Conservation (phyloP, 805 yeast genomes). For the Citeromyces matritensis region DNA sequence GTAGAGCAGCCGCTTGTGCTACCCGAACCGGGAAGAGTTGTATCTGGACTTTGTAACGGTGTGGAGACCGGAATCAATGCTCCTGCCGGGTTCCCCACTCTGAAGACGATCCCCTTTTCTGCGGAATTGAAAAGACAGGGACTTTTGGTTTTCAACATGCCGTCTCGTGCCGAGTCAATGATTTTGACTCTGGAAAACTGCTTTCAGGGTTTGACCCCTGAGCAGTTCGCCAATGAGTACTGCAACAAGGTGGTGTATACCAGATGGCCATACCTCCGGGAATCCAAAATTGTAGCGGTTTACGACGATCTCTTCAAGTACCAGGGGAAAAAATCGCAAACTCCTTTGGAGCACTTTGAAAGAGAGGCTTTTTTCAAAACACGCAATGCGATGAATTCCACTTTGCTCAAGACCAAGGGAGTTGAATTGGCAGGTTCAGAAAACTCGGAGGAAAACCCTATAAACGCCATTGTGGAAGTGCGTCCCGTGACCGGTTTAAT, state of each 20-base stretch:
- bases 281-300: slow-evolving; percentile 55
- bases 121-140: slow-evolving; percentile 41
- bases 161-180: slow-evolving; percentile 73
- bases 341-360: slow-evolving; percentile 31
- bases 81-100: slow-evolving; percentile 83
- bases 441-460: slow-evolving; percentile 7
- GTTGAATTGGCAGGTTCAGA: slow-evolving; percentile 28
- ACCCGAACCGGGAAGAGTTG: slow-evolving; percentile 26
- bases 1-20: slow-evolving; percentile 39
- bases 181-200: slow-evolving; percentile 44
- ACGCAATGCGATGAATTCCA: slow-evolving; percentile 19
- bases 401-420: slow-evolving; percentile 43
- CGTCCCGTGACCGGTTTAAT: slow-evolving; percentile 64
- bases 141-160: slow-evolving; percentile 69
- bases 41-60: slow-evolving; percentile 25
- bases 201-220: slow-evolving; percentile 37
- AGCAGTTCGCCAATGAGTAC: slow-evolving; percentile 50
- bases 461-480: slow-evolving; percentile 54
- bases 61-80: slow-evolving; percentile 58
- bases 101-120: slow-evolving; percentile 52
- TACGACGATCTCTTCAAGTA: slow-evolving; percentile 26
- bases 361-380: slow-evolving; percentile 26
- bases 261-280: slow-evolving; percentile 85
- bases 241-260: slow-evolving; percentile 53
- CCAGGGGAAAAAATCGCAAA: slow-evolving; percentile 5